Percentiles rank a stretch among this genome's conserved stretches.
Evolutionary conservation across 73 alveolate species (phyloP).

Genomic region (Stentor roeselii): DNA sequence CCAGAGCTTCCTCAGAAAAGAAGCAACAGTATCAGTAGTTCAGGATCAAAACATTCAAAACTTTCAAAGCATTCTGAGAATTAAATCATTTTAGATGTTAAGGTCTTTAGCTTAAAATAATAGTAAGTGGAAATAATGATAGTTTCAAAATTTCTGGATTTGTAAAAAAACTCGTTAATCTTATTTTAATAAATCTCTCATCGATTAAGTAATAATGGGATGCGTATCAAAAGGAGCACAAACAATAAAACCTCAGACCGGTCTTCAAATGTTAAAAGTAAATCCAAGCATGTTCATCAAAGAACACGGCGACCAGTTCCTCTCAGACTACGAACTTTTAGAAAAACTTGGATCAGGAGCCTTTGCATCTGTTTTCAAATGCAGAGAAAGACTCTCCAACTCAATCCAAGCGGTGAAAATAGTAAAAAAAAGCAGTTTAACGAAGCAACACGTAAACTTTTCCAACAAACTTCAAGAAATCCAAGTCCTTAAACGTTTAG

Average conservation of each 20-base stretch:
- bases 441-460: slow-evolving; percentile 7
- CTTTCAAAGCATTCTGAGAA: too few species aligned
- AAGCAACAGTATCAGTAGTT: too few species aligned
- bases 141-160: too few species aligned
- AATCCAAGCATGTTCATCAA: slow-evolving; percentile 10
- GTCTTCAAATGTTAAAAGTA: neutral
- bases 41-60: too few species aligned
- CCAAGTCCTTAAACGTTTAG: slow-evolving; percentile 51
- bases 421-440: neutral
- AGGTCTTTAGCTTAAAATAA: too few species aligned
- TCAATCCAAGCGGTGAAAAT: slow-evolving; percentile 17
- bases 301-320: slow-evolving; percentile 9
- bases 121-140: too few species aligned
- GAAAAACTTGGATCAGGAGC: slow-evolving; percentile 17
- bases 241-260: neutral
- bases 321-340: neutral
- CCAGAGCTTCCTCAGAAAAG: too few species aligned
- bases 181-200: too few species aligned
- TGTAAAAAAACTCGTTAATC: too few species aligned
- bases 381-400: neutral
- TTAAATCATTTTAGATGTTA: too few species aligned
- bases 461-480: slow-evolving; percentile 43
- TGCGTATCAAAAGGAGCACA: neutral
- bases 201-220: too few species aligned
- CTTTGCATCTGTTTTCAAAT: slow-evolving; percentile 2